Evolutionary conservation across 2,329 filamentous ascomycete genomes (phyloP).

Genomic region (Coniochaeta sp.): DNA sequence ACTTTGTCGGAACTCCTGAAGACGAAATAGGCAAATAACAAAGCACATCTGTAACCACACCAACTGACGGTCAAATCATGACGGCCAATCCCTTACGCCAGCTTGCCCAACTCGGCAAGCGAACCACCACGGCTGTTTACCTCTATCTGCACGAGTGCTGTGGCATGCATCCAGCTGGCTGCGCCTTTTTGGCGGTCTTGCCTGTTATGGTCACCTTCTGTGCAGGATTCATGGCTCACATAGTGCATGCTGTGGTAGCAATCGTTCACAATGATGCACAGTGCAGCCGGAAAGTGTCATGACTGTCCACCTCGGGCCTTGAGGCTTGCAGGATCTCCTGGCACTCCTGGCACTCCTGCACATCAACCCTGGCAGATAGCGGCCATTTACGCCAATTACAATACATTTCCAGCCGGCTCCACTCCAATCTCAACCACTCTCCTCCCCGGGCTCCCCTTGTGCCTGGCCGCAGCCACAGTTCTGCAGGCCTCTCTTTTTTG

Average conservation of each 20-base stretch:
- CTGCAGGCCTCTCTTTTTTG: neutral
- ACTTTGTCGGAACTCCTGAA: neutral
- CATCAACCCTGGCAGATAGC: neutral
- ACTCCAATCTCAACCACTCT: constrained; percentile 1
- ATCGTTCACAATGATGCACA: neutral
- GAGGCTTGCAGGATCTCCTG: neutral
- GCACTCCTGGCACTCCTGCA: neutral
- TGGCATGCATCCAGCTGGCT: neutral
- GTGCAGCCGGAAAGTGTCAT: neutral
- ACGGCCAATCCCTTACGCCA: neutral
- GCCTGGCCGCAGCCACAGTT: constrained; percentile 1
- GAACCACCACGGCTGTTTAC: neutral
- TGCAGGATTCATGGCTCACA: neutral
- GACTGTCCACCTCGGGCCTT: neutral
- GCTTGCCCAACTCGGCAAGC: neutral
- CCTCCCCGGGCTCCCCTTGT: neutral
- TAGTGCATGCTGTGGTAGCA: neutral
- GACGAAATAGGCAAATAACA: neutral
- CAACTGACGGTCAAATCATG: neutral
- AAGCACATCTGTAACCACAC: neutral
- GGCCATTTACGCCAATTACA: neutral
- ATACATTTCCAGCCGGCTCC: neutral
- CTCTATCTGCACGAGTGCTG: neutral
- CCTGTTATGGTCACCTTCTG: neutral
- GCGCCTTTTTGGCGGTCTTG: neutral